phyloP scores from a whole-genome alignment of 148 eudicot species.

The Salicornia ramosissima region DNA sequence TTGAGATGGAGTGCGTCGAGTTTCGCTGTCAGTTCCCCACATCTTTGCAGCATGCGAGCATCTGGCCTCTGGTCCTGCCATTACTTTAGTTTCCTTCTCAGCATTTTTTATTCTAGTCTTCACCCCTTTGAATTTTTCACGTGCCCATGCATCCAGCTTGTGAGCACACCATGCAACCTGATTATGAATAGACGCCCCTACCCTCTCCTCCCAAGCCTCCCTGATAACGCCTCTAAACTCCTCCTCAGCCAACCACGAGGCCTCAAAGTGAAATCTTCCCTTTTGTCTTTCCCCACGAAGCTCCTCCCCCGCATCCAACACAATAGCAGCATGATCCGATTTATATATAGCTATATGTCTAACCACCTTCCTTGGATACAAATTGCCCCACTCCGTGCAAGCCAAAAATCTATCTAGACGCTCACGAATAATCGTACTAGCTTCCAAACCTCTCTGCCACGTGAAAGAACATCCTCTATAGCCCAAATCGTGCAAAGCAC shows the following conservation, averaged over 20 bases:
- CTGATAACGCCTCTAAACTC: no score
- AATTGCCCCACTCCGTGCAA: neutral
- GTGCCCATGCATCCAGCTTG: no score
- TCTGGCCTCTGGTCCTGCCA: neutral
- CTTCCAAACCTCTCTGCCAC: neutral
- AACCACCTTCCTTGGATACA: neutral
- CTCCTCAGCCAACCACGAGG: no score
- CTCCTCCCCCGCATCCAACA: neutral
- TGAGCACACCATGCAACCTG: no score
- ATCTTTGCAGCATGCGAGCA: neutral
- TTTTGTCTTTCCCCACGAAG: no score
- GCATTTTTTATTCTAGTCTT: no score
- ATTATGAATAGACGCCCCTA: no score
- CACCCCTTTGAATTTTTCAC: no score
- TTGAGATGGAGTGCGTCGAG: neutral
- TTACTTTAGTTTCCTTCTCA: no score
- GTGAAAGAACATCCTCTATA: neutral
- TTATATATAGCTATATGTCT: neutral
- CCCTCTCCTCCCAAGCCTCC: no score
- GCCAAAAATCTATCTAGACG: neutral
- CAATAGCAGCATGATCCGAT: neutral
- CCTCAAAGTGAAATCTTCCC: no score
- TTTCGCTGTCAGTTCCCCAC: neutral
- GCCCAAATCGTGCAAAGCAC: neutral
- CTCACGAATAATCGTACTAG: neutral